Percentiles rank a stretch among this genome's conserved stretches.
phyloP scores from a whole-genome alignment of 441 rosid species.

The Euphorbia celastroides region DNA sequence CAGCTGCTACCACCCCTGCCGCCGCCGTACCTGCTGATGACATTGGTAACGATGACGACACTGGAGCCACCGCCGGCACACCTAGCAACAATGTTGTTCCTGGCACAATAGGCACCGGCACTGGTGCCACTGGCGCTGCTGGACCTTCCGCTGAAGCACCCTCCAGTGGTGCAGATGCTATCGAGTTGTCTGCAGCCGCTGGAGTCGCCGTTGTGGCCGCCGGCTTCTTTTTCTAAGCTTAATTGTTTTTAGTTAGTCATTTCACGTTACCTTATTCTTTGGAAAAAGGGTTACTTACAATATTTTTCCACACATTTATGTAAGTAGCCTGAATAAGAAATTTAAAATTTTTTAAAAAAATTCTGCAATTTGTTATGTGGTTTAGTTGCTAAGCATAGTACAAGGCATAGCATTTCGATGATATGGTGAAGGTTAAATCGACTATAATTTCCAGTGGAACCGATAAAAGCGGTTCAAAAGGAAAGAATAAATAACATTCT shows the following conservation, averaged over 20 bases:
- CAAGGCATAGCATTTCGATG: too few species aligned
- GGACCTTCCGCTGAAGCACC: constrained; percentile 19
- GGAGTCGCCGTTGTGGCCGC: constrained; percentile 15
- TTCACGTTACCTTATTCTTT: too few species aligned
- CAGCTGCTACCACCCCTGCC: constrained; percentile 5
- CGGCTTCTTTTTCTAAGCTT: constrained; percentile 21
- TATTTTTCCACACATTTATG: too few species aligned
- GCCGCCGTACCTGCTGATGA: constrained; percentile 25
- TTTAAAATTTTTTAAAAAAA: too few species aligned
- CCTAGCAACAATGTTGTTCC: constrained; percentile 16
- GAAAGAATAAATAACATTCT: too few species aligned
- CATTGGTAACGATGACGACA: constrained; percentile 22
- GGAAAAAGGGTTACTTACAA: not conserved
- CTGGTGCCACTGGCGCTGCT: constrained; percentile 4
- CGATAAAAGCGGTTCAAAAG: too few species aligned
- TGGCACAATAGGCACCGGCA: constrained; percentile 15
- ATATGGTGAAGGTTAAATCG: too few species aligned
- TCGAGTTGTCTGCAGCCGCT: constrained; percentile 15
- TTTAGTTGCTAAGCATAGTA: too few species aligned
- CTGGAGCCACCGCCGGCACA: constrained; percentile 19
- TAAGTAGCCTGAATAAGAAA: too few species aligned
- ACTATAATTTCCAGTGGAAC: too few species aligned
- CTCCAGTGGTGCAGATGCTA: constrained; percentile 1
- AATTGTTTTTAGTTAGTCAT: not conserved
- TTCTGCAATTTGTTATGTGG: too few species aligned